Base-by-base conservation (phyloP, 2,329 filamentous ascomycete genomes). In the Grosmannia huntii region DNA sequence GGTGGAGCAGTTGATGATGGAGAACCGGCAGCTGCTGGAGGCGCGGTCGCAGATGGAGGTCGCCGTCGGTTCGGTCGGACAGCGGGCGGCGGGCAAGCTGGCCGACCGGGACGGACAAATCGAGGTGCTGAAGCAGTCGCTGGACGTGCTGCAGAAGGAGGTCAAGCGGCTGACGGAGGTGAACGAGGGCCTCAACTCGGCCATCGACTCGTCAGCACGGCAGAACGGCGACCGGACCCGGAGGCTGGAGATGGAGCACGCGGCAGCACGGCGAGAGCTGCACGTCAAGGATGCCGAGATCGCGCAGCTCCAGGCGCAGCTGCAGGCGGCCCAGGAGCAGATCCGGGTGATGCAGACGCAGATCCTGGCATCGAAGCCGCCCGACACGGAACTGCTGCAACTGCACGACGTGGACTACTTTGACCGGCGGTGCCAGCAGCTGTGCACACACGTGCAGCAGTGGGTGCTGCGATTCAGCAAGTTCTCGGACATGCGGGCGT, bases 381-480 rank as follows among this genome's bases (percentile, higher is more conserved):
- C 78, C 61, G 62, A 89, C 65, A 82, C 74, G 60, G 75, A 88
- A 64, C 92, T 95, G 73, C 84, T 97, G 62, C 81, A 81, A 54
- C 78, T 90, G 61, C 83, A 83, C 64, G 90, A 96, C 68, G 91
- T 96, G 70, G 91, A 96, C 73, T 91, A 96, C 76, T 97, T 99
- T 68, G 90, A 96, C 67, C 84, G 84, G 66, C 88, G 91, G 49
- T 99, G 94, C 70, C 90, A 96, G 70, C 87, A 95, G 71, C 83
- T 99, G 51, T 99, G 90, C 72, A 88, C 92, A 65, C 91, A 96
- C 69, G 90, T 96, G 49, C 91, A 96, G 70, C 90, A 96, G 73
- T 99, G 94, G 94, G 90, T 99, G 55, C 76, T 96, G 64, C 89
- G 94, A 67, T 99, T 99, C 76, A 96, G 91, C 65, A 97, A 97